phyloP scores from a whole-genome alignment of 345 rosid species.

The Salix koriyanagi region DNA sequence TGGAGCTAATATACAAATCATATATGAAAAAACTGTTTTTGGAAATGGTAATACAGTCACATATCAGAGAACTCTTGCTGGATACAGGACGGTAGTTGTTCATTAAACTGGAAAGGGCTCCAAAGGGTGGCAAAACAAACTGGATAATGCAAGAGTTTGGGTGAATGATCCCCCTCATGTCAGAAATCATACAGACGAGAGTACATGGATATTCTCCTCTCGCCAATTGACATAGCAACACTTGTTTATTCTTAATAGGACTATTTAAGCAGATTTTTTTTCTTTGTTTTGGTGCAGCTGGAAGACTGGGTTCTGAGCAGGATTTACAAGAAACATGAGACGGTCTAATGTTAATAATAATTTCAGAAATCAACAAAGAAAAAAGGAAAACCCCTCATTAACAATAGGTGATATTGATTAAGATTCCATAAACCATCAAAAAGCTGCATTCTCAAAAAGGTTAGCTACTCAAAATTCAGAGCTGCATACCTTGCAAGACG shows the following conservation, averaged over 20 bases:
- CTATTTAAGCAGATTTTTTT: neutral
- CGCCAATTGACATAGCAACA: neutral
- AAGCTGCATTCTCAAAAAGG: neutral
- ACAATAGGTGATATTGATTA: neutral
- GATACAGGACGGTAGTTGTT: constrained; percentile 10
- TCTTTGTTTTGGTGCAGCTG: constrained; percentile 9
- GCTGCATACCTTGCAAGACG: constrained; percentile 79
- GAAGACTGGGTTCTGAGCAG: constrained; percentile 27
- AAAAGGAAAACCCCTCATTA: neutral
- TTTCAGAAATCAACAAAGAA: neutral
- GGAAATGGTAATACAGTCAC: neutral
- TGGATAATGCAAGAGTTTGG: constrained; percentile 28
- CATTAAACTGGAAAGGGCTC: constrained; percentile 10
- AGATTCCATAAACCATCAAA: neutral
- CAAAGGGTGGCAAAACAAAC: constrained; percentile 15
- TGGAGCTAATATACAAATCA: neutral
- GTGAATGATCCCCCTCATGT: neutral
- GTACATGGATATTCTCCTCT: neutral
- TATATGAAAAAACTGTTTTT: neutral
- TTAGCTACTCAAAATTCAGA: neutral
- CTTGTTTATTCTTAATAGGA: neutral
- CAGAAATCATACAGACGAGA: neutral
- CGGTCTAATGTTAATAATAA: neutral
- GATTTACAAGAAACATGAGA: constrained; percentile 15
- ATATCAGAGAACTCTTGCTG: neutral